Conservation (phyloP, 148 eudicot genomes). For the Silene latifolia region DNA sequence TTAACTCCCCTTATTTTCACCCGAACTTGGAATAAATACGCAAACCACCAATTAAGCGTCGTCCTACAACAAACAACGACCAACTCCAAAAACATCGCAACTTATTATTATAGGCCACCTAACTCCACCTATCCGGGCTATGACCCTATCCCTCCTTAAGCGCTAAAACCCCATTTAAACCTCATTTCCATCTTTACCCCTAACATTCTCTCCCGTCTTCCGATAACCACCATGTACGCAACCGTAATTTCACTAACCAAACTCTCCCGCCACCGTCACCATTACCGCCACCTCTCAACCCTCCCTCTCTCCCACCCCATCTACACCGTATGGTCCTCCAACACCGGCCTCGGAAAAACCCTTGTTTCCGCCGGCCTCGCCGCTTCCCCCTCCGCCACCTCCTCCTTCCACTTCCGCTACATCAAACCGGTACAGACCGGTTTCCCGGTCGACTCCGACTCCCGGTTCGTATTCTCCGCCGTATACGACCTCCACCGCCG, state of each 20-base stretch:
- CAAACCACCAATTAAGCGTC: no score
- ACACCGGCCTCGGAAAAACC: constrained; percentile 95
- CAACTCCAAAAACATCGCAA: not conserved
- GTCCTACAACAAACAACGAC: not conserved
- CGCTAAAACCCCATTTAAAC: constrained; percentile 6
- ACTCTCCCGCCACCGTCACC: constrained; percentile 10
- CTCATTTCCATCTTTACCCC: not conserved
- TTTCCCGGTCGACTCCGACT: constrained; percentile 79
- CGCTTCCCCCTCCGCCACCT: constrained; percentile 40
- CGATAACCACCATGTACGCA: not conserved
- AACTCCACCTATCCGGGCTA: not conserved
- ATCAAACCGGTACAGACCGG: constrained; percentile 90
- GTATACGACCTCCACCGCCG: constrained; percentile 37
- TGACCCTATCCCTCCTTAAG: not conserved
- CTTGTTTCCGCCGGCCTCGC: constrained; percentile 85
- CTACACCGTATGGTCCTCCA: constrained; percentile 68
- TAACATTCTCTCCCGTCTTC: no score
- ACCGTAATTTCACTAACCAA: not conserved
- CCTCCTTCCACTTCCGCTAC: constrained; percentile 42
- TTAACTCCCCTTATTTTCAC: no score
- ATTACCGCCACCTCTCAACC: constrained; percentile 23
- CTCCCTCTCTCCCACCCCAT: constrained; percentile 78
- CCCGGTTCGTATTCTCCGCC: constrained; percentile 57
- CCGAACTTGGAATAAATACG: no score
- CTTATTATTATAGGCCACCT: not conserved